Percentiles rank a stretch among this genome's conserved stretches.
Evolutionary conservation across 257 asterid species (phyloP).

Genomic region (Plantago ovata): DNA sequence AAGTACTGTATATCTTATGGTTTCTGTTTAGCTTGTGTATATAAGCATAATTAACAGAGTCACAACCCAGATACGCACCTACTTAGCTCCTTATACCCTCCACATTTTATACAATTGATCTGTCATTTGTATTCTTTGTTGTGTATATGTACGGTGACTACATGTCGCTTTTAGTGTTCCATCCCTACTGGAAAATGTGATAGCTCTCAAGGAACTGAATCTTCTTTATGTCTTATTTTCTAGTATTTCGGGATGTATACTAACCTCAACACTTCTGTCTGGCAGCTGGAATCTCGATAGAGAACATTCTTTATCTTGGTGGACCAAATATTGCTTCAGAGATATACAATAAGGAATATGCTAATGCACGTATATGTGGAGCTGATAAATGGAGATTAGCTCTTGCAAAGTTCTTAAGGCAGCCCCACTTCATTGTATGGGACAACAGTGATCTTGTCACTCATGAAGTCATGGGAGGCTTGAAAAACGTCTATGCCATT

Average conservation of each 20-base stretch:
- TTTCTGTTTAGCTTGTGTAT: too few species aligned
- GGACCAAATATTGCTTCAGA: constrained; percentile 95
- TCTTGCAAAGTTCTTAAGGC: constrained; percentile 77
- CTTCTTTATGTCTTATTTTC: too few species aligned
- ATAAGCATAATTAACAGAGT: too few species aligned
- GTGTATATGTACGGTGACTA: too few species aligned
- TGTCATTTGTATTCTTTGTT: too few species aligned
- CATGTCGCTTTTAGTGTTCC: too few species aligned
- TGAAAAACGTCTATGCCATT: constrained; percentile 86
- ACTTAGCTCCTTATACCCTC: too few species aligned
- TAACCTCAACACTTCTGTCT: constrained; percentile 2
- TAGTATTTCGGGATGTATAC: too few species aligned
- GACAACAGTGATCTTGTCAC: constrained; percentile 86
- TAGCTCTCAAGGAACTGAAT: too few species aligned
- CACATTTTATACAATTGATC: too few species aligned
- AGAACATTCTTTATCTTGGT: constrained; percentile 79
- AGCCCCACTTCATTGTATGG: constrained; percentile 85
- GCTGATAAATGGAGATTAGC: constrained; percentile 72
- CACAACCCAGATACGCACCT: too few species aligned
- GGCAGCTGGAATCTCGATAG: constrained; percentile 69
- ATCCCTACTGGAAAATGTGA: too few species aligned
- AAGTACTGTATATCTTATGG: neutral
- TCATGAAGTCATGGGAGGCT: constrained; percentile 94
- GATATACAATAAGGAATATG: constrained; percentile 83
- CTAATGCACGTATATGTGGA: constrained; percentile 91